Percentiles rank a stretch among this genome's conserved stretches.
phyloP scores from a whole-genome alignment of 106 monocot species.

The Hemerocallis citrina region DNA sequence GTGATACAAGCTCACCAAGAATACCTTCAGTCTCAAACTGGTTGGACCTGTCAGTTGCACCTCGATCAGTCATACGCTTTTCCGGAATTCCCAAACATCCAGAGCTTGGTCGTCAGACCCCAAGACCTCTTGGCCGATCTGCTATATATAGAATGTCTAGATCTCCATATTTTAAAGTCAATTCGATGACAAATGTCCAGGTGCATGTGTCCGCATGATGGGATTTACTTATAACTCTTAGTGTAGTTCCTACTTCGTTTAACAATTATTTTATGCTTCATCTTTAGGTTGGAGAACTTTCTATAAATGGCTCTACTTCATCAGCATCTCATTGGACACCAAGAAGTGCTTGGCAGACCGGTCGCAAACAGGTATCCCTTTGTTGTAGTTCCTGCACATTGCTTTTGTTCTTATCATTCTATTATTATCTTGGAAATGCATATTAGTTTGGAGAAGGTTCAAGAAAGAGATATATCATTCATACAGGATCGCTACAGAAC shows the following conservation, averaged over 20 bases:
- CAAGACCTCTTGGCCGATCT: conserved; percentile 44
- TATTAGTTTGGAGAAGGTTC: no score
- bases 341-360: conserved; percentile 8
- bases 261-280: not conserved
- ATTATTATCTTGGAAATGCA: not conserved
- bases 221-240: not conserved
- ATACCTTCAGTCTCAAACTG: not conserved
- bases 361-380: conserved; percentile 27
- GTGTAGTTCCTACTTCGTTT: not conserved
- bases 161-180: conserved; percentile 61
- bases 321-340: conserved; percentile 20
- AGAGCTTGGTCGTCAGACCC: conserved; percentile 40
- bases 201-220: not conserved
- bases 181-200: not conserved
- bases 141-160: conserved; percentile 55
- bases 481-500: no score
- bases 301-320: conserved; percentile 2
- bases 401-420: not conserved
- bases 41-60: conserved; percentile 6
- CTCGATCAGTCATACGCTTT: conserved; percentile 14
- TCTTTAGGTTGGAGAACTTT: conserved; percentile 14
- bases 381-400: not conserved
- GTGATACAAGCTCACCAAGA: conserved; percentile 11
- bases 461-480: no score
- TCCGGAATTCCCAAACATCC: conserved; percentile 15